phyloP scores from a whole-genome alignment of 2,329 filamentous ascomycete genomes.

The Colletotrichum scovillei region DNA sequence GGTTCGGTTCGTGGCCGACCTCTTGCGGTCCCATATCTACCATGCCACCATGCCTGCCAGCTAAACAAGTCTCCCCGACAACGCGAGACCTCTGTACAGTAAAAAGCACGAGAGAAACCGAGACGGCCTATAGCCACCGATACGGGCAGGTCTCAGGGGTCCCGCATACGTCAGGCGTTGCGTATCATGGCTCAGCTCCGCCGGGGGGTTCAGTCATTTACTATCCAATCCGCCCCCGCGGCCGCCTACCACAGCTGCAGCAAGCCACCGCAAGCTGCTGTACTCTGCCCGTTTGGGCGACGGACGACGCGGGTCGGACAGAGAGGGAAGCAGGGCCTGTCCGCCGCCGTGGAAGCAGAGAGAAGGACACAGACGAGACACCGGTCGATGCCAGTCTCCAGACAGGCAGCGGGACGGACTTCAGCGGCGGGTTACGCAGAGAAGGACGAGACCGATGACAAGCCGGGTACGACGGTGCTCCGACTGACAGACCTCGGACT shows the following conservation, averaged over 20 bases:
- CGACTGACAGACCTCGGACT: not conserved
- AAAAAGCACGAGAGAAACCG: not conserved
- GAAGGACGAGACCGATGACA: not conserved
- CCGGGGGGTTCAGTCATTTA: slow-evolving; percentile 13
- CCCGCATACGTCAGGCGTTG: slow-evolving; percentile 29
- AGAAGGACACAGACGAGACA: slow-evolving; percentile 30
- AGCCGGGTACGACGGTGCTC: slow-evolving; percentile 17
- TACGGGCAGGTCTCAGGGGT: slow-evolving; percentile 19
- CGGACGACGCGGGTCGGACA: slow-evolving; percentile 15
- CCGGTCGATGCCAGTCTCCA: slow-evolving; percentile 16
- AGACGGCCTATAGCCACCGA: not conserved
- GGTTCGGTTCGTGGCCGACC: slow-evolving; percentile 1
- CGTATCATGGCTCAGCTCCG: slow-evolving; percentile 31
- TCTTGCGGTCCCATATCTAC: not conserved
- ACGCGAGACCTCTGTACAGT: slow-evolving; percentile 16
- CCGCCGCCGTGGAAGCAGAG: slow-evolving; percentile 32
- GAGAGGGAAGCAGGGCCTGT: slow-evolving; percentile 7
- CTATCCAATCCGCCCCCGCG: slow-evolving; percentile 15
- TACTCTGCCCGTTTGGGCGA: slow-evolving; percentile 25
- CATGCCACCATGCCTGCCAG: not conserved
- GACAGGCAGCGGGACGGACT: slow-evolving; percentile 22
- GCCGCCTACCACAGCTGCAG: slow-evolving; percentile 14
- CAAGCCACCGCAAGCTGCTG: slow-evolving; percentile 27
- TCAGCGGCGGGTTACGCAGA: not conserved
- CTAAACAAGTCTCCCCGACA: slow-evolving; percentile 23